These are phyloP conservation scores for Pseudogymnoascus sp. DNA, from an alignment of 2,329 filamentous ascomycete species.

Conservation along the genomic window DNA sequence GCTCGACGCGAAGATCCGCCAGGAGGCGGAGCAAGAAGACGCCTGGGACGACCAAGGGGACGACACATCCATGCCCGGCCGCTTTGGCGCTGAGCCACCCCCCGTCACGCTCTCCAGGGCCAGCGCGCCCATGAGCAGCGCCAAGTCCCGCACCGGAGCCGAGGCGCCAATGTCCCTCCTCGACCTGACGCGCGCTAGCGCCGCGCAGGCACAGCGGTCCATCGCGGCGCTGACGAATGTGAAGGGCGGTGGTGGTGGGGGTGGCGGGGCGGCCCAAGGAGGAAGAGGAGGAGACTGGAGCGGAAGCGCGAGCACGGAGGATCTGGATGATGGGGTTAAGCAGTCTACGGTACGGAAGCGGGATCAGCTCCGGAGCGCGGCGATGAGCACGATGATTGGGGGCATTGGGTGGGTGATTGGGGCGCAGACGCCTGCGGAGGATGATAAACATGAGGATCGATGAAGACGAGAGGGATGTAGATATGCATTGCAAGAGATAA, in stretches of 20 bases:
- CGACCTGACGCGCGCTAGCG: constrained; percentile 53
- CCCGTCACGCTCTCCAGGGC: constrained; percentile 27
- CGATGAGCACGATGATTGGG: constrained; percentile 57
- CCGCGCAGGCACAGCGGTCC: constrained; percentile 49
- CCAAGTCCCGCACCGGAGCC: constrained; percentile 33
- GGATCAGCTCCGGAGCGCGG: constrained; percentile 60
- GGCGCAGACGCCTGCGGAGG: constrained; percentile 35
- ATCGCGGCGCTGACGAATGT: constrained; percentile 38
- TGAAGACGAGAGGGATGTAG: neutral
- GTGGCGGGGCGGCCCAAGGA: neutral
- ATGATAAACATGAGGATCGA: neutral
- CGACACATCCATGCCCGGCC: constrained; percentile 46
- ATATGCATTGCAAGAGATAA: neutral
- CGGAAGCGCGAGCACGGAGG: constrained; percentile 26
- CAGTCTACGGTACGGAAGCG: constrained; percentile 52
- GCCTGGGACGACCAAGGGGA: constrained; percentile 62
- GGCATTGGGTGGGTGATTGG: constrained; percentile 61
- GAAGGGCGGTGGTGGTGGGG: neutral
- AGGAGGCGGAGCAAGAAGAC: constrained; percentile 60
- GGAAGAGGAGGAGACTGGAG: neutral
- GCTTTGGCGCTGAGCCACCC: constrained; percentile 35
- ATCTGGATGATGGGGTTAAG: constrained; percentile 36
- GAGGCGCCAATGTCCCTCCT: constrained; percentile 58
- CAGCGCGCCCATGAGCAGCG: constrained; percentile 23
- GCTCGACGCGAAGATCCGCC: constrained; percentile 54